Base-by-base conservation (phyloP, 805 yeast genomes). In the Nakazawaea ishiwadae region DNA sequence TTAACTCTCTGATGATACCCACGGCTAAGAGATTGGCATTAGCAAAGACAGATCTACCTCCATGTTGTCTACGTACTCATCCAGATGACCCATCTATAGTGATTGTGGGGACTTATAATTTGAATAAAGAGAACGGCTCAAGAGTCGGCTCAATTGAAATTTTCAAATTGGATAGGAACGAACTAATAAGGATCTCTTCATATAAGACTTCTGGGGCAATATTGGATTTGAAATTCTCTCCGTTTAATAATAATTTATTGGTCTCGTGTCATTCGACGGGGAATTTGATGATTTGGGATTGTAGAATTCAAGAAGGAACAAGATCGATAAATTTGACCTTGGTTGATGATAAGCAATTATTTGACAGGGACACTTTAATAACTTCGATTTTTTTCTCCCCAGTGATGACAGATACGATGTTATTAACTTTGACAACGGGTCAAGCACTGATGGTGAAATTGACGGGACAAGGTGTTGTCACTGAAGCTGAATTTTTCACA, bases 211-310 rank as follows among this genome's bases (percentile, higher is more conserved):
- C 64, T 26, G 71, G 81, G 40, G 91, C 98, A 0, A 71, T 93
- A 12, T 59, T 93, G 33, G 99, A 93, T 55, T 50, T 91, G 32
- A 85, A 87, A 49, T 60, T 85, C 40, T 68, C 72, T 19, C 86
- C 89, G 0, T 65, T 63, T 34, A 79, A 81, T 48, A 55, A 62
- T 9, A 46, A 65, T 4, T 31, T 72, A 7, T 50, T 87, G 4
- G 69, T 71, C 2, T 71, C 86, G 2, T 89, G 81, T 0, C 96
- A 90, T 54, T 86, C 96, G 0, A 84, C 88, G 0, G 98, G 98
- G 2, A 71, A 73, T 44, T 48, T 91, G 3, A 64, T 64, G 21
- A 44, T 84, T 6, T 93, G 97, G 96, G 58, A 58, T 38, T 37
- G 41, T 29, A 28, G 33, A n/a, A 21, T 37, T 67, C 9, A 45